phyloP scores from a whole-genome alignment of 148 eudicot species.

The Agrostemma githago region DNA sequence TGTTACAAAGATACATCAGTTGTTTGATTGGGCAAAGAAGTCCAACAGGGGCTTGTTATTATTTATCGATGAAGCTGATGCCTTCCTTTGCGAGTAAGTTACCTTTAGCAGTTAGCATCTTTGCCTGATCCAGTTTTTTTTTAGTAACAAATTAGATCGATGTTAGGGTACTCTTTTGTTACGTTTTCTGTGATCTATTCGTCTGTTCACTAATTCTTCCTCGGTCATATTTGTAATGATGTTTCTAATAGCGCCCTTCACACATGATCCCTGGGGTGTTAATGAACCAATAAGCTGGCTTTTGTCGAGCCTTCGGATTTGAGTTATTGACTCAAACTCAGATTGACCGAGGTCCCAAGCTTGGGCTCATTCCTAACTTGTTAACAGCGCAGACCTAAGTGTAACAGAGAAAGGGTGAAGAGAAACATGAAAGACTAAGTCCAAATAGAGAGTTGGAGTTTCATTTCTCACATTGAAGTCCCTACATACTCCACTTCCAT shows the following conservation, averaged over 20 bases:
- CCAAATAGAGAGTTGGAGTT: not conserved
- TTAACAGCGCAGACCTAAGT: not conserved
- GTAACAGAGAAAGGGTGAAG: not conserved
- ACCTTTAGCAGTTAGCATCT: not conserved
- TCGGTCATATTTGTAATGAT: not conserved
- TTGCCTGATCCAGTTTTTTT: not conserved
- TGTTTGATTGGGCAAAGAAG: slow-evolving; percentile 97
- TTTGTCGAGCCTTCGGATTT: not conserved
- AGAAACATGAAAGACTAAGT: not conserved
- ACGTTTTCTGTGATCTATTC: not conserved
- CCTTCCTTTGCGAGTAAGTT: slow-evolving; percentile 99
- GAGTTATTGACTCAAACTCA: not conserved
- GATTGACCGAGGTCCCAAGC: not conserved
- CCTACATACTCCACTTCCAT: not conserved
- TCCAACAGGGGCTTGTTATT: slow-evolving; percentile 79
- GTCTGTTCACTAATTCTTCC: not conserved
- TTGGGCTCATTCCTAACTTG: not conserved
- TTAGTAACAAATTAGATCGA: not conserved
- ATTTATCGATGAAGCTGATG: slow-evolving; percentile 99
- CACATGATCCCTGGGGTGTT: not conserved
- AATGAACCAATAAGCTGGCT: not conserved
- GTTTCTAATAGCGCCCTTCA: not conserved
- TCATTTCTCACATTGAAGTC: not conserved
- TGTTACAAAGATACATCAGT: slow-evolving; percentile 92
- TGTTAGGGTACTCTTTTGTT: not conserved